Conservation (phyloP, 129 eudicot genomes). For the Silybum marianum region DNA sequence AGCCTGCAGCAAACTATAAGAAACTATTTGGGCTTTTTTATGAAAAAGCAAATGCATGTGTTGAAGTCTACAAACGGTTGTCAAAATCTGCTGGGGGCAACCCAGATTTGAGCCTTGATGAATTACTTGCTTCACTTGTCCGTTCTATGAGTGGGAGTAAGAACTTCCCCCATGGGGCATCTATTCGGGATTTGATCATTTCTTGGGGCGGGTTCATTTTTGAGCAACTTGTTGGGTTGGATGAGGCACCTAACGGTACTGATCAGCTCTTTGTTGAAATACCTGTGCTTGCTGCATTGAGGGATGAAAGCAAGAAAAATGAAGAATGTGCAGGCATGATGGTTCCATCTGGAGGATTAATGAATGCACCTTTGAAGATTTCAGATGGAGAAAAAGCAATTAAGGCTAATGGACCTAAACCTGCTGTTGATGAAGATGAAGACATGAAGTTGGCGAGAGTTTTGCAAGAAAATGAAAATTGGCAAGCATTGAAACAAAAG, state of each 20-base stretch:
- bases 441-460: slow-evolving; percentile 62
- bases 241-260: slow-evolving; percentile 48
- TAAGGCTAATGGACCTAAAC: slow-evolving; percentile 11
- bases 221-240: slow-evolving; percentile 71
- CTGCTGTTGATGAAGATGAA: slow-evolving; percentile 57
- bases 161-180: slow-evolving; percentile 52
- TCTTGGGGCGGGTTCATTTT: slow-evolving; percentile 73
- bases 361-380: slow-evolving; percentile 40
- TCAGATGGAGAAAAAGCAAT: slow-evolving; percentile 42
- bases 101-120: slow-evolving; percentile 59
- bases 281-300: slow-evolving; percentile 60
- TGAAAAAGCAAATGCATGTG: slow-evolving; percentile 67
- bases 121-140: slow-evolving; percentile 62
- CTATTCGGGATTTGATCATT: slow-evolving; percentile 60
- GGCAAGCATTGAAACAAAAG: slow-evolving; percentile 57
- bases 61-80: slow-evolving; percentile 61
- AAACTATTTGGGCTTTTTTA: slow-evolving; percentile 54
- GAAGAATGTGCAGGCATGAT: slow-evolving; percentile 21
- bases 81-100: slow-evolving; percentile 66
- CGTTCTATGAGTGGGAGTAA: slow-evolving; percentile 64
- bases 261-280: slow-evolving; percentile 50
- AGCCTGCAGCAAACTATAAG: slow-evolving; percentile 59
- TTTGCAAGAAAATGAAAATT: slow-evolving; percentile 67
- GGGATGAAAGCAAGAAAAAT: slow-evolving; percentile 52
- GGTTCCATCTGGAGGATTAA: neutral